phyloP scores from a whole-genome alignment of 345 rosid genomes.

The Gossypium arboreum region DNA sequence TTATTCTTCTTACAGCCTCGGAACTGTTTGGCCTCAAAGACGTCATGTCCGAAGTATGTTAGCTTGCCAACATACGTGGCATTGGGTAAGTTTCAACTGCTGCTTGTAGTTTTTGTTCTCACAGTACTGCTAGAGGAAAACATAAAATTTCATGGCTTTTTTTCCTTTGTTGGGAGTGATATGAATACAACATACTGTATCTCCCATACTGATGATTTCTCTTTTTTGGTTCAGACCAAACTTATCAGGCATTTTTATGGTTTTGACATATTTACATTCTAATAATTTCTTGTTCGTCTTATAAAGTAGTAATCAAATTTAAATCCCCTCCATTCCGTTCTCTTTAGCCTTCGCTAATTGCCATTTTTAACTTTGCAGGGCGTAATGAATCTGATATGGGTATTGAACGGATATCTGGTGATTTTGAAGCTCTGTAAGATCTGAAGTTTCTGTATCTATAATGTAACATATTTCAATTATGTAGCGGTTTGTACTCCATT shows the following conservation, averaged over 20 bases:
- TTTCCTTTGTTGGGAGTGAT: neutral
- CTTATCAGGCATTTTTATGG: neutral
- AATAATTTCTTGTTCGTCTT: neutral
- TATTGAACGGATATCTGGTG: neutral
- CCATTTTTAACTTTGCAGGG: neutral
- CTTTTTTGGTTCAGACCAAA: neutral
- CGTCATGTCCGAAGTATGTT: constrained; percentile 77
- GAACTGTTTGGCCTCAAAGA: constrained; percentile 48
- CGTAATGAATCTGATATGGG: neutral
- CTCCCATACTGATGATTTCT: neutral
- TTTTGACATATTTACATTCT: neutral
- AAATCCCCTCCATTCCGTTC: neutral
- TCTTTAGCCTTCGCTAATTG: neutral
- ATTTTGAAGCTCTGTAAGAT: constrained; percentile 16
- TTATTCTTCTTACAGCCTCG: constrained; percentile 50
- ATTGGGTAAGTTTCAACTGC: constrained; percentile 40
- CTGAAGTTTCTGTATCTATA: neutral
- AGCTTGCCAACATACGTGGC: constrained; percentile 64
- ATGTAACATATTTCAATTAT: neutral
- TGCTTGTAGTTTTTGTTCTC: neutral
- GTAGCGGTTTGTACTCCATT: neutral
- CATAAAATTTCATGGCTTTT: neutral
- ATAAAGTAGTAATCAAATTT: neutral
- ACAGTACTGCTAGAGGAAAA: neutral
- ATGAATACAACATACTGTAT: neutral